Percentiles rank a stretch among this genome's conserved stretches.
Evolutionary conservation across 1,139 yeast species (phyloP).

Genomic region (Candida sp.): DNA sequence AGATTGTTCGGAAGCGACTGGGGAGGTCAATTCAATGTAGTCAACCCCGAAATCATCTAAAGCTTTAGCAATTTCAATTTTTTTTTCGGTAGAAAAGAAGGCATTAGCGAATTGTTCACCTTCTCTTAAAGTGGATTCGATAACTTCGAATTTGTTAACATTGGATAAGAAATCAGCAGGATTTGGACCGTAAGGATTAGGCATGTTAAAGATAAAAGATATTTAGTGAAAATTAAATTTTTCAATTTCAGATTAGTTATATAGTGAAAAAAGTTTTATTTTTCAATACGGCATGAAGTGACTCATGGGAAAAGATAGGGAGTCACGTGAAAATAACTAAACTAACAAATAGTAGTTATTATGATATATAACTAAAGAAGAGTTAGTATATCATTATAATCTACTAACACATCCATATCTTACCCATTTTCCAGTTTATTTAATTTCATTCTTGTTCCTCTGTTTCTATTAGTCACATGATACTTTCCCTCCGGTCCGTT

Average conservation of each 20-base stretch:
- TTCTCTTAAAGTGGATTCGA: slow-evolving; percentile 95
- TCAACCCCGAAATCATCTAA: slow-evolving; percentile 98
- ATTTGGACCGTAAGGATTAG: slow-evolving; percentile 92
- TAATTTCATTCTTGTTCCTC: not conserved
- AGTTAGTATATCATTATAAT: not conserved
- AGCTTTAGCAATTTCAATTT: slow-evolving; percentile 97
- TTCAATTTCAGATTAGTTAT: not conserved
- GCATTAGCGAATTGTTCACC: slow-evolving; percentile 99
- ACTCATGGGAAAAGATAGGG: not conserved
- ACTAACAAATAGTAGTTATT: not conserved
- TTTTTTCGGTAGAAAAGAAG: slow-evolving; percentile 90
- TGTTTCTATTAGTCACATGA: not conserved
- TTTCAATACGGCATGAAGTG: not conserved
- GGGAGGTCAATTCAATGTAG: slow-evolving; percentile 95
- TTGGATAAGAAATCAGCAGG: slow-evolving; percentile 92
- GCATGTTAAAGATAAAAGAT: not conserved
- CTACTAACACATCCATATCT: not conserved
- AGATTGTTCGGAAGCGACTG: slow-evolving; percentile 96
- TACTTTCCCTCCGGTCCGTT: not conserved
- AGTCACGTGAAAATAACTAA: not conserved
- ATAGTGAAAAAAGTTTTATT: not conserved
- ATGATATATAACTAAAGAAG: not conserved
- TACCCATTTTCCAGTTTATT: not conserved
- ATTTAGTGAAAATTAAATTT: no score
- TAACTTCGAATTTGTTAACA: slow-evolving; percentile 84